Base-by-base conservation (phyloP, 2,329 filamentous ascomycete genomes). In the Elsinoe necatrix region DNA sequence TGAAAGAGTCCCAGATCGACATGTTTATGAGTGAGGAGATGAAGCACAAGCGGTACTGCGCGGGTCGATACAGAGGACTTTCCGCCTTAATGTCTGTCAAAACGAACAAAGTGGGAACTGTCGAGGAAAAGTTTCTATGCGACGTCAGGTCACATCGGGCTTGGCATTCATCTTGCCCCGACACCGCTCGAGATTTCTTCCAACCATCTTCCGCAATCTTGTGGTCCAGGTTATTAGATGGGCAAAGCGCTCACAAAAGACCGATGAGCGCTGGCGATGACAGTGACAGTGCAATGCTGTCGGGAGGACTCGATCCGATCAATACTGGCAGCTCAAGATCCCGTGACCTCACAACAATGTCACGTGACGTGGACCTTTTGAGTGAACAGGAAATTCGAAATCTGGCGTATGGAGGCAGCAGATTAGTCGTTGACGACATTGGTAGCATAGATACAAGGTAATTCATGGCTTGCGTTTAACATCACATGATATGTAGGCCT, bases 1-100 rank as follows among this genome's bases (percentile, higher is more conserved):
- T 79, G 65, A 85, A 73, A 16, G 77, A 75, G 67, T 84, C 82
- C 82, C 79, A 82, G 65, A 81, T 73, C 57, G 77, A 74, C 78
- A 81, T 81, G 9, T 48, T 68, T 60, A 45, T 59, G 20, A n/a
- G 50, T 37, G n/a, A 27, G 21, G 34, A 12, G 20, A 18, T n/a
- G 14, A 9, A 54, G 34, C n/a, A 9, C 18, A 16, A 23, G 34
- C 21, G 21, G 27, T 16, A 9, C 20, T 39, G 9, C 20, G 6
- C 16, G n/a, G 18, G 6, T 42, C 20, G n/a, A 31, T 12, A 18
- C 12, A 42, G 25, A 37, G 23, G 25, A 29, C 9, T 4, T 29
- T 14, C 37, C 23, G 9, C 12, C 25, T 55, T 11, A 16, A 8
- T 20, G 31, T 54, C 23, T 16, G 20, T 18, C 5, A 9, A 11